These are phyloP conservation scores for Botrytis fragariae DNA, from an alignment of 2,329 filamentous ascomycete genomes.

Conservation along the genomic window DNA sequence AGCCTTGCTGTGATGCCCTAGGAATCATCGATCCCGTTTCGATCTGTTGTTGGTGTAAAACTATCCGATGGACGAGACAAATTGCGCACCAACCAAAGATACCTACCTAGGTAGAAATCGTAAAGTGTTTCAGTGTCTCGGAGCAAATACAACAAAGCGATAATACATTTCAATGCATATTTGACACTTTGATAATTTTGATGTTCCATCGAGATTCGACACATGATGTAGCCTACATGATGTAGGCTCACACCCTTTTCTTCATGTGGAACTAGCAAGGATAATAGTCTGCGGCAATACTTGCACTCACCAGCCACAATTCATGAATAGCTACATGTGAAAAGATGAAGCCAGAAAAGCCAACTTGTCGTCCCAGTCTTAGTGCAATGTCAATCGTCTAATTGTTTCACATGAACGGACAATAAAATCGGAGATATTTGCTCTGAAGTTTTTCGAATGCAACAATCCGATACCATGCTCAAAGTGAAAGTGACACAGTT, in stretches of 20 bases:
- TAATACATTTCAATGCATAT: neutral
- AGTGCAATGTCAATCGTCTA: neutral
- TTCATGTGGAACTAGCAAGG: neutral
- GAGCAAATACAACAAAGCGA: neutral
- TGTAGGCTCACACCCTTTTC: neutral
- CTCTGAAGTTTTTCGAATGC: neutral
- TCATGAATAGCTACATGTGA: neutral
- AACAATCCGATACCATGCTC: neutral
- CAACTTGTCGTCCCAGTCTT: neutral
- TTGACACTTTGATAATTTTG: neutral
- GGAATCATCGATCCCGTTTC: neutral
- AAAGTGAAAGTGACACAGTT: neutral
- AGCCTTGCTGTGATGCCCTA: neutral
- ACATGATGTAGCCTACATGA: neutral
- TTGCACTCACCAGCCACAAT: slow-evolving; percentile 5
- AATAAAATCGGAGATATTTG: neutral
- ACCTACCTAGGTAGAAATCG: neutral
- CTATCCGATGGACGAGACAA: neutral
- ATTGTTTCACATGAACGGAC: neutral
- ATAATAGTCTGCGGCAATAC: neutral
- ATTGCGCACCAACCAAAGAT: neutral
- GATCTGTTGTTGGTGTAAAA: neutral
- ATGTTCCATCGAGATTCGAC: neutral
- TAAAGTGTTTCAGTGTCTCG: neutral
- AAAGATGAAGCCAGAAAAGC: neutral